These are phyloP conservation scores for Groenewaldozyma tartarivorans DNA, from an alignment of 805 yeast genomes.

Conservation along the genomic window DNA sequence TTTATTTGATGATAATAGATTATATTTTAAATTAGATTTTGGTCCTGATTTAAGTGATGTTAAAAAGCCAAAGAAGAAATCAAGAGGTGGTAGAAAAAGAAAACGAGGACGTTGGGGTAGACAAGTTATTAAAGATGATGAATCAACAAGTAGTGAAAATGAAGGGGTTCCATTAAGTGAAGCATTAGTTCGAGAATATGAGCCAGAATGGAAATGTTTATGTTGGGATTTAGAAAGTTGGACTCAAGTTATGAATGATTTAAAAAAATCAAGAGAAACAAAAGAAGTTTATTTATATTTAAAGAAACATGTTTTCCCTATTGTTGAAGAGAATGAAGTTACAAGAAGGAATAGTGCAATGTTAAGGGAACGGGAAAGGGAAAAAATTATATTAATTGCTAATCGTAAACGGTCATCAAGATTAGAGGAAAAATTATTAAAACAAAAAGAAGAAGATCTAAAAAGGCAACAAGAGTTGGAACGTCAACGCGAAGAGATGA, in stretches of 20 bases:
- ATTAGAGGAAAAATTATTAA: conserved; percentile 20
- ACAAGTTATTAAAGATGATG: conserved; percentile 10
- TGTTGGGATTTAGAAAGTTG: conserved; percentile 24
- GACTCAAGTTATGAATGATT: conserved; percentile 16
- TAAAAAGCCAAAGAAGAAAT: conserved; percentile 6
- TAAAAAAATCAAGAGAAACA: conserved; percentile 14
- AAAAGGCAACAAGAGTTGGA: conserved; percentile 10
- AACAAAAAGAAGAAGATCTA: conserved; percentile 18
- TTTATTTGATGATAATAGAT: conserved; percentile 28
- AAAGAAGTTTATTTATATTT: conserved; percentile 17
- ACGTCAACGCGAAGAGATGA: conserved; percentile 5
- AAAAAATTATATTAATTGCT: conserved; percentile 20
- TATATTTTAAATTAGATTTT: conserved; percentile 19
- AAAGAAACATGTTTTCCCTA: conserved; percentile 20
- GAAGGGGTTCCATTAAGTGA: conserved; percentile 8
- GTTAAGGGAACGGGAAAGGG: conserved; percentile 19
- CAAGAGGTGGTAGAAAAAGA: conserved; percentile 8
- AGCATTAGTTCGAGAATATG: conserved; percentile 16
- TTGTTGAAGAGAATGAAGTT: conserved; percentile 22
- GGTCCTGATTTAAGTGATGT: conserved; percentile 12
- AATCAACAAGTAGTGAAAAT: conserved; percentile 9
- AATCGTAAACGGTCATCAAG: conserved; percentile 27
- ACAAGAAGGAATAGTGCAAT: conserved; percentile 18
- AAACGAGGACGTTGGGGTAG: conserved; percentile 5
- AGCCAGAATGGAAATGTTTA: conserved; percentile 24